These are phyloP conservation scores for Globisporangium canariense DNA, from an alignment of 352 stramenopile genomes.

Conservation along the genomic window DNA sequence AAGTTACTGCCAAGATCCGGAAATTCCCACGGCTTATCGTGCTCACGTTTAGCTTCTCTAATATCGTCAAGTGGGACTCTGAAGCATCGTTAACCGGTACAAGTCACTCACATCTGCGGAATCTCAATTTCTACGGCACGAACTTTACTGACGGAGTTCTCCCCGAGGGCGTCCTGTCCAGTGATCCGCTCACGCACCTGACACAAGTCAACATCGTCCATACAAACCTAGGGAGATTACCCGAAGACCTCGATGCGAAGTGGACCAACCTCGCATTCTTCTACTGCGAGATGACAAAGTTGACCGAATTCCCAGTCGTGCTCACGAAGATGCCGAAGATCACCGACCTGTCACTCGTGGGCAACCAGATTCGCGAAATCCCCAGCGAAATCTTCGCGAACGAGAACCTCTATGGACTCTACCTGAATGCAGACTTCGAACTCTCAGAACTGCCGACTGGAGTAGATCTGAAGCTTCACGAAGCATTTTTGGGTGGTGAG, in stretches of 20 bases:
- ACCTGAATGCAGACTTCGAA: slow-evolving; percentile 13
- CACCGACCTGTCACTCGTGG: slow-evolving; percentile 18
- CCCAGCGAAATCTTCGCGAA: slow-evolving; percentile 13
- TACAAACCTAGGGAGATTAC: slow-evolving; percentile 23
- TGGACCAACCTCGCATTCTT: slow-evolving; percentile 20
- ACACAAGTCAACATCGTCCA: slow-evolving; percentile 34
- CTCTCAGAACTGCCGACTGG: slow-evolving; percentile 18
- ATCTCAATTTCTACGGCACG: slow-evolving; percentile 28
- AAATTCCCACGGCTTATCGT: slow-evolving; percentile 29
- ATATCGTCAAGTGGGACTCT: slow-evolving; percentile 23
- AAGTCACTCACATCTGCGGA: slow-evolving; percentile 21
- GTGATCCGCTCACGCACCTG: slow-evolving; percentile 19
- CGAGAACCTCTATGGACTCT: slow-evolving; percentile 2
- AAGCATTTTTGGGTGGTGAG: background rate
- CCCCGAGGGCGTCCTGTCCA: slow-evolving; percentile 21
- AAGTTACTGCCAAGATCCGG: slow-evolving; percentile 25
- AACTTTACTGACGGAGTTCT: slow-evolving; percentile 32
- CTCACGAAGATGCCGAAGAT: slow-evolving; percentile 1
- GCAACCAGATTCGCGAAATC: slow-evolving; percentile 15
- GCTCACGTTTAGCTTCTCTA: slow-evolving; percentile 43
- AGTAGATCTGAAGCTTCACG: slow-evolving; percentile 1
- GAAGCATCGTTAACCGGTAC: slow-evolving; percentile 22
- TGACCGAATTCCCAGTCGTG: slow-evolving; percentile 3
- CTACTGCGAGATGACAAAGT: slow-evolving; percentile 11
- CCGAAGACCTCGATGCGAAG: slow-evolving; percentile 32